Conservation (phyloP, 768 basidiomycete species). For the Mycena belliarum region DNA sequence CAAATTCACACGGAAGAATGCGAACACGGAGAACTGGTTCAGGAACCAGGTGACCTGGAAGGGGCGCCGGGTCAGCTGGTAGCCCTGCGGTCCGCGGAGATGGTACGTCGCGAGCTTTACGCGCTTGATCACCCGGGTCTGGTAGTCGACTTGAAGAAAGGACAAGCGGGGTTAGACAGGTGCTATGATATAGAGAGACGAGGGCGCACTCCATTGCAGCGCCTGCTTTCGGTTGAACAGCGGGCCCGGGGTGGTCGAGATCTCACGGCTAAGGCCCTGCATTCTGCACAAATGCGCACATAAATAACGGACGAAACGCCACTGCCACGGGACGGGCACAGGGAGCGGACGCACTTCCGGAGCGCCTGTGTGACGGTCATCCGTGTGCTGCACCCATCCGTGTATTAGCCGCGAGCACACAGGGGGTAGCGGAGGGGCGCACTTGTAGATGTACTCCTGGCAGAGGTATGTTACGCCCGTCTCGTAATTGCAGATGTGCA, state of each 20-base stretch:
- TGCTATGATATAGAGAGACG: neutral
- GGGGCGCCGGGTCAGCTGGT: slow-evolving; percentile 65
- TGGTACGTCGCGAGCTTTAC: slow-evolving; percentile 56
- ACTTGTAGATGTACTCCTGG: slow-evolving; percentile 78
- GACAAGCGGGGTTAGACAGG: too few species aligned
- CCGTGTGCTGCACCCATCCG: slow-evolving; percentile 48
- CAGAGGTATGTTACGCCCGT: slow-evolving; percentile 65
- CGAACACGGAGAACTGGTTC: slow-evolving; percentile 65
- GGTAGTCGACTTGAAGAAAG: slow-evolving; percentile 60
- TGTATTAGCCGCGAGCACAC: slow-evolving; percentile 1
- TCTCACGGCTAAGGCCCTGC: slow-evolving; percentile 50
- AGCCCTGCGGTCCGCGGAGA: slow-evolving; percentile 49
- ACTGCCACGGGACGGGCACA: slow-evolving; percentile 22
- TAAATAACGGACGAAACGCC: slow-evolving; percentile 1
- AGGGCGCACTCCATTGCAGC: slow-evolving; percentile 76
- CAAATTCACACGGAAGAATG: neutral
- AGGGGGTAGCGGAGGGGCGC: slow-evolving; percentile 23
- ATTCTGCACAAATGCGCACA: slow-evolving; percentile 36
- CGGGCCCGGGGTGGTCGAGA: slow-evolving; percentile 38
- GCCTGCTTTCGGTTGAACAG: slow-evolving; percentile 71
- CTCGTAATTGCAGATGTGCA: slow-evolving; percentile 73
- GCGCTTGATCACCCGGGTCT: slow-evolving; percentile 63
- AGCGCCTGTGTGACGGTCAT: slow-evolving; percentile 65
- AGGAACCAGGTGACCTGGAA: slow-evolving; percentile 74
- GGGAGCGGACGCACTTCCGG: slow-evolving; percentile 52